These are phyloP conservation scores for Digitaria exilis DNA, from an alignment of 202 grass and related monocot genomes.

Conservation along the genomic window DNA sequence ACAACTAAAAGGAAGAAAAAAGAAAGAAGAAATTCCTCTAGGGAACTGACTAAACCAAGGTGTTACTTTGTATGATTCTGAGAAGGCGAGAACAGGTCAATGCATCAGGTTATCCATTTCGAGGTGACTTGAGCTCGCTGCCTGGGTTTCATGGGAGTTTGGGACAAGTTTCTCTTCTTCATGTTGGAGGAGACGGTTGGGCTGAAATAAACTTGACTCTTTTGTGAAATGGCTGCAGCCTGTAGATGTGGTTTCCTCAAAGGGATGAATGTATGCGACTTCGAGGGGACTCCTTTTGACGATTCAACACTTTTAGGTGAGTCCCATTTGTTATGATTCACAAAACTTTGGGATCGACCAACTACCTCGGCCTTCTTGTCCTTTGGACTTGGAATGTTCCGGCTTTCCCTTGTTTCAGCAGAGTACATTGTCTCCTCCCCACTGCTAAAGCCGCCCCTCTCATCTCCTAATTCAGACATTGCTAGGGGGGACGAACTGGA, in stretches of 20 bases:
- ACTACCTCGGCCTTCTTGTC: constrained; percentile 53
- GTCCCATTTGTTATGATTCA: constrained; percentile 67
- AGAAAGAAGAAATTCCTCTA: constrained; percentile 7
- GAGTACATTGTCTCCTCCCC: constrained; percentile 89
- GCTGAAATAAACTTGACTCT: constrained; percentile 81
- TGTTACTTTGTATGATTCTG: constrained; percentile 31
- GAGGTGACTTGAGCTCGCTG: constrained; percentile 60
- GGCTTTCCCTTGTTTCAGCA: constrained; percentile 82
- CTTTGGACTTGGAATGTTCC: constrained; percentile 82
- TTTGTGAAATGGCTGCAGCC: constrained; percentile 65
- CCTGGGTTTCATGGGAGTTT: constrained; percentile 59
- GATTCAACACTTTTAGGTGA: constrained; percentile 62
- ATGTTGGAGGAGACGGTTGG: constrained; percentile 71
- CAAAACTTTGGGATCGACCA: constrained; percentile 68
- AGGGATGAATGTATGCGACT: constrained; percentile 63
- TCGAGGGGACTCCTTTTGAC: constrained; percentile 46
- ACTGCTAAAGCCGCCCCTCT: constrained; percentile 58
- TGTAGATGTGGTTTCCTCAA: constrained; percentile 66
- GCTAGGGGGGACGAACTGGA: constrained; percentile 66
- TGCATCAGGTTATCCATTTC: constrained; percentile 56
- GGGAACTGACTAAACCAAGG: constrained; percentile 20
- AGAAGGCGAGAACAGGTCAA: neutral
- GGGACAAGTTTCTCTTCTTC: constrained; percentile 77
- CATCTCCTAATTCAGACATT: constrained; percentile 49
- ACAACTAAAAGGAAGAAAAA: constrained; percentile 7